These are phyloP conservation scores for Annulohypoxylon stygium DNA, from an alignment of 495 filamentous ascomycete species.

Conservation along the genomic window DNA sequence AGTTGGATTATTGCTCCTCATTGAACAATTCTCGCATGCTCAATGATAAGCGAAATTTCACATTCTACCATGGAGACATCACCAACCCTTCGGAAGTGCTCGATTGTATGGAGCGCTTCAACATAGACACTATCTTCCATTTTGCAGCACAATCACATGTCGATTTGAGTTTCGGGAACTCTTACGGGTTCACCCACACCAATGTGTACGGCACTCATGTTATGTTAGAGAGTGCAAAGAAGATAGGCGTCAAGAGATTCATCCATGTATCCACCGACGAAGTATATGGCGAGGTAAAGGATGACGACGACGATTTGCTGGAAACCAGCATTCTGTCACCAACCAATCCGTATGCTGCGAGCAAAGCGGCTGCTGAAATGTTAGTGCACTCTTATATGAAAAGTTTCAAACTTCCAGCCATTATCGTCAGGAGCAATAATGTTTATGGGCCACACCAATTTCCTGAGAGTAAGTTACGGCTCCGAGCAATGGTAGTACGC, in stretches of 20 bases:
- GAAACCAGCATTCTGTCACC: conserved; percentile 74
- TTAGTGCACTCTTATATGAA: conserved; percentile 80
- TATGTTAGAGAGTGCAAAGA: conserved; percentile 75
- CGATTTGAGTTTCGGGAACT: conserved; percentile 78
- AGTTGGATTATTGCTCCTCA: conserved; percentile 79
- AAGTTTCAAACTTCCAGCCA: conserved; percentile 76
- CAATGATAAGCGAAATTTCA: conserved; percentile 73
- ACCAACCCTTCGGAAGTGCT: conserved; percentile 71
- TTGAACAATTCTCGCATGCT: conserved; percentile 76
- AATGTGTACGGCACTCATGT: conserved; percentile 82
- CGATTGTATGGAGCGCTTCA: conserved; percentile 68
- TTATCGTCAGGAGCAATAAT: conserved; percentile 82
- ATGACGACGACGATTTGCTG: conserved; percentile 70
- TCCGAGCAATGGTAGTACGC: background rate
- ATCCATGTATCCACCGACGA: conserved; percentile 83
- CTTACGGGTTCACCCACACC: conserved; percentile 75
- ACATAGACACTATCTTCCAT: conserved; percentile 81
- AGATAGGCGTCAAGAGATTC: conserved; percentile 72
- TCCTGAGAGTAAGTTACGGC: conserved; percentile 73
- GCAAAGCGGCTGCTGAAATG: conserved; percentile 86
- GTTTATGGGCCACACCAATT: conserved; percentile 85
- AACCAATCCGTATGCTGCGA: conserved; percentile 82
- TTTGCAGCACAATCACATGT: conserved; percentile 83
- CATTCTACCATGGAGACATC: conserved; percentile 80
- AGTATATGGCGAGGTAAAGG: conserved; percentile 79